Evolutionary conservation across 2,329 filamentous ascomycete genomes (phyloP).

Genomic region (Aspergillus awamori): DNA sequence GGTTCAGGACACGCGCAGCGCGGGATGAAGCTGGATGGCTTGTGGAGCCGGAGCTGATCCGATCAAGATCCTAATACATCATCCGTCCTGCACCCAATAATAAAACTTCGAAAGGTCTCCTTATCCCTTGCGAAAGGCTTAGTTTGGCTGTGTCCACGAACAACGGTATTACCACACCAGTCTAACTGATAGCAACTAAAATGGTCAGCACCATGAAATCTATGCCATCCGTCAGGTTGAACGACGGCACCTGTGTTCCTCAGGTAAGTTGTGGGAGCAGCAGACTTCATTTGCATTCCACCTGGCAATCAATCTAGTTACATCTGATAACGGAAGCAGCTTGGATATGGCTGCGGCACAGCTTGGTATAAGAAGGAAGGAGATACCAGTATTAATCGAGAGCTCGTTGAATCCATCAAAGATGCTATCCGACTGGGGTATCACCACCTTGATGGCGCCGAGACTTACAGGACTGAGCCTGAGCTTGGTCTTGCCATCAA

Average conservation of each 20-base stretch:
- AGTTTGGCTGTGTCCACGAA: too few species aligned
- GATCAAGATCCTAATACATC: too few species aligned
- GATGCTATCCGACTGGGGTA: conserved; percentile 62
- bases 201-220: background rate
- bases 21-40: too few species aligned
- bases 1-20: too few species aligned
- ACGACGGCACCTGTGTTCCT: conserved; percentile 59
- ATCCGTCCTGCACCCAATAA: too few species aligned
- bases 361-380: conserved; percentile 63
- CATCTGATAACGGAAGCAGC: conserved; percentile 37
- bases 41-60: too few species aligned
- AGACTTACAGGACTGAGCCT: conserved; percentile 55
- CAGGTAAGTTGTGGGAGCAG: conserved; percentile 45
- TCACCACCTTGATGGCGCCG: conserved; percentile 65
- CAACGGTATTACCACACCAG: too few species aligned
- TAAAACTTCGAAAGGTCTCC: too few species aligned
- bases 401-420: conserved; percentile 59
- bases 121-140: too few species aligned
- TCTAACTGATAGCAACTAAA: background rate
- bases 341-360: conserved; percentile 66
- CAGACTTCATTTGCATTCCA: background rate
- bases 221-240: conserved; percentile 51
- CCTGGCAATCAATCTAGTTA: background rate
- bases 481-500: conserved; percentile 55
- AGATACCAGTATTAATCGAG: conserved; percentile 54